Evolutionary conservation across 2,329 filamentous ascomycete species (phyloP), one percentile per base, ranked within the genome.

Genomic region (Claviceps sp.): DNA sequence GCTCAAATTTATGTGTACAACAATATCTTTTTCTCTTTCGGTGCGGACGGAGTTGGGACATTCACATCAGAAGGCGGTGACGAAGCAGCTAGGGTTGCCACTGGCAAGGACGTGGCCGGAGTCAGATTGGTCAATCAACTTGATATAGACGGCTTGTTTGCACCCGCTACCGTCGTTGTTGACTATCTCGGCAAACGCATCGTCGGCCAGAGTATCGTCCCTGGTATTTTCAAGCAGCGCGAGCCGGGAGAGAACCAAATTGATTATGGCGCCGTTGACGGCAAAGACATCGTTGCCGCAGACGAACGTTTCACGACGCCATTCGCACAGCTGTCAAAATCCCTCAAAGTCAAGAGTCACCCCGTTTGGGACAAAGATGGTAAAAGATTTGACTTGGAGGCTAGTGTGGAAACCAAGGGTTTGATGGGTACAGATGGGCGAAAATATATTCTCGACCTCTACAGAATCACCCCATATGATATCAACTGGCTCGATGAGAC

Each of bases 1-100:
- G 93, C 93, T 4, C 93, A 98, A 67, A 98, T 98, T 58, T 98
- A 95, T 63, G 91, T 98, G 24, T 96, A 97, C 75, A 97, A 97
- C 76, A 98, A 98, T 70, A 89, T 98, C 59, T 98, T 98, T 74
- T 98, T 95, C 74, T 97, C 93, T 0, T 97, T 96, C 61, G 93
- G 93, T 56, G 91, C 93, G 45, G 93, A 98, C 66, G 94, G 93
- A 50, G 93, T 97, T 46, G 91, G 93, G 44, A 98, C 93, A 16
- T 98, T 98, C 68, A 90, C 89, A 11, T 90, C 86, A 3, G 93
- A 98, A 70, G 93, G 93, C 58, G 93, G 93, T 19, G 91, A 98
- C 59, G 93, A 98, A 71, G 93, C 93, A 58, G 93, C 93, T 14
- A 82, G 91, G 54, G 89, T 97, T 53, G 93, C 94, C 26, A 95